Evolutionary conservation across 2,329 filamentous ascomycete species (phyloP), one percentile per base, ranked within the genome.

Genomic region (Beauveria medogensis): DNA sequence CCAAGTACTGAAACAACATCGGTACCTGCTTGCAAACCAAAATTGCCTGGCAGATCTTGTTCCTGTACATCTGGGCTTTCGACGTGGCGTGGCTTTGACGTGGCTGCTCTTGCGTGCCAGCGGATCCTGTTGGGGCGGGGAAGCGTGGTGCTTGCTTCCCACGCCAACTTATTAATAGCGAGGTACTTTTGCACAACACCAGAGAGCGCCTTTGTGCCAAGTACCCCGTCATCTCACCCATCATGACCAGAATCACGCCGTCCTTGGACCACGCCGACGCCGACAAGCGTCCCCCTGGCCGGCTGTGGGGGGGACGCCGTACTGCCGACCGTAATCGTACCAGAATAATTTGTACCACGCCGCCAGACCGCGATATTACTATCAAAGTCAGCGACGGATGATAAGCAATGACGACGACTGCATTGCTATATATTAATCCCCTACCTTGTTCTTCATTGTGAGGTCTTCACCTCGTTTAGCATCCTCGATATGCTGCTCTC

Each of bases 61-160:
- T 24, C 56, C 37, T 6, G 34, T 43, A 34, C 14, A 40, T 14
- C 24, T 5, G 8, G 5, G 7, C 26, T 41, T 48, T 57, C 16
- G 40, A 16, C 28, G 16, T 52, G 30, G 30, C 9, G 30, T 34
- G 26, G 30, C 30, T 34, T n/a, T 44, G 46, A 37, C 47, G 34
- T 41, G 55, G 6, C 18, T 22, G 34, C 26, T 7, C 8, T 14
- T 48, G 16, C 44, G 20, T 57, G 44, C 30, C 34, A 43, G 55
- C 22, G 46, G 34, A 47, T 50, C 46, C 55, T 41, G 56, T 59
- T 59, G 56, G 56, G 56, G 56, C 46, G 56, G 56, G 56, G 56
- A 59, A 37, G 34, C 24, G 24, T 41, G 55, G 41, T 24, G 46
- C 46, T 22, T 16, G 14, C 26, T 24, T 22, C 6, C 26, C 3